Conservation (phyloP, 352 stramenopile species). For the Phytophthora melonis region DNA sequence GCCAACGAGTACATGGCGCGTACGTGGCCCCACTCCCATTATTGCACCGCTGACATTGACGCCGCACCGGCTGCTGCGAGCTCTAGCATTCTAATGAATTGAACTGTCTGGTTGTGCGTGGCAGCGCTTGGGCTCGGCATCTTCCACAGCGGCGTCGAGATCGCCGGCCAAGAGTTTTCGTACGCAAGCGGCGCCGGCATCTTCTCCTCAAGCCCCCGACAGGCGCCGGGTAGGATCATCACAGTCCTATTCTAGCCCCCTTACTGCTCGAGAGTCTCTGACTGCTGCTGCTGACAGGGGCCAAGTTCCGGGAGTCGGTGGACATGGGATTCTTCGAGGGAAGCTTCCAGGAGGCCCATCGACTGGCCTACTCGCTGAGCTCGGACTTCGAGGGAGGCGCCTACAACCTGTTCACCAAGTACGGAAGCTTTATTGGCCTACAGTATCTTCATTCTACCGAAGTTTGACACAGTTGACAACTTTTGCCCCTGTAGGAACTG, state of each 20-base stretch:
- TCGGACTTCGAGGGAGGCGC: constrained; percentile 85
- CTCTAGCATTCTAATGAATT: neutral
- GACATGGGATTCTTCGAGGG: constrained; percentile 92
- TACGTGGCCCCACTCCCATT: constrained; percentile 27
- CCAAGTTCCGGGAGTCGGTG: constrained; percentile 91
- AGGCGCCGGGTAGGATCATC: constrained; percentile 59
- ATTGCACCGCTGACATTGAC: neutral
- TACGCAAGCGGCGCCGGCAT: constrained; percentile 93
- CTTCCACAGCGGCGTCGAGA: constrained; percentile 94
- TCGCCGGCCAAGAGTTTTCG: constrained; percentile 93
- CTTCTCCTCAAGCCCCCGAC: constrained; percentile 79
- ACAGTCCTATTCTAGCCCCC: neutral
- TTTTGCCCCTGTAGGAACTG: constrained; percentile 76
- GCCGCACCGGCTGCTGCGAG: no score
- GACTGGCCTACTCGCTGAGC: constrained; percentile 86
- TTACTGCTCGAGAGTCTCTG: neutral
- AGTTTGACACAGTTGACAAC: neutral
- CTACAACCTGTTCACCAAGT: constrained; percentile 94
- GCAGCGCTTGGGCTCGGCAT: constrained; percentile 87
- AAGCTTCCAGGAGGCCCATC: constrained; percentile 78
- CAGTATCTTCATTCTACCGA: neutral
- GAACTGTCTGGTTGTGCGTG: neutral
- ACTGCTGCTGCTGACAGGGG: constrained; percentile 48
- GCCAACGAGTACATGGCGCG: constrained; percentile 90
- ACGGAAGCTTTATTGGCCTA: constrained; percentile 8